Evolutionary conservation across 2,329 filamentous ascomycete species (phyloP).

Genomic region (Sporothrix mexicana): DNA sequence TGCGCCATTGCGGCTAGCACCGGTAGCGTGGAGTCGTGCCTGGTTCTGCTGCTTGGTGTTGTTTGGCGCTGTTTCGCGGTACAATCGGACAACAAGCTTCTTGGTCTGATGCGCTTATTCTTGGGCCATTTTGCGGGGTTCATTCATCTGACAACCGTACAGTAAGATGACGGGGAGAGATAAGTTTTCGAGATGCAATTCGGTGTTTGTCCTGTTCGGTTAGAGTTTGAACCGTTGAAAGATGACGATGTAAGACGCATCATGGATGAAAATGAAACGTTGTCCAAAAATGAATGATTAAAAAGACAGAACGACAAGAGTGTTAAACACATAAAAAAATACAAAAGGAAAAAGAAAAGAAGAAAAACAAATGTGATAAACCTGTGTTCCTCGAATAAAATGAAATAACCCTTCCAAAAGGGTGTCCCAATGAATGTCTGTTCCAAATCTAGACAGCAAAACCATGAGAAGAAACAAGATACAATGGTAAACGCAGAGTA

Average conservation of each 20-base stretch:
- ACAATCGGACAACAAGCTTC: neutral
- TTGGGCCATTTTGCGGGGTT: no score
- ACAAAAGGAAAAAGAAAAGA: neutral
- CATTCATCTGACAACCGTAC: neutral
- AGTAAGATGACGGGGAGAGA: no score
- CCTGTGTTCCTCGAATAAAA: neutral
- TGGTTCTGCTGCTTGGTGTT: neutral
- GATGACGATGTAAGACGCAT: no score
- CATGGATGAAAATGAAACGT: no score
- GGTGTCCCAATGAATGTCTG: neutral
- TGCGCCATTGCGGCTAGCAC: constrained; percentile 29
- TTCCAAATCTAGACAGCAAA: constrained; percentile 3
- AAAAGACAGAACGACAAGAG: neutral
- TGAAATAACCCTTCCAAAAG: neutral
- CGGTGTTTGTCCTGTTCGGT: no score
- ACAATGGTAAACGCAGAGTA: neutral
- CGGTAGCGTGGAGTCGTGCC: neutral
- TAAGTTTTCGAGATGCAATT: no score
- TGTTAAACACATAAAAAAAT: neutral
- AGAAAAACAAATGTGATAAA: neutral
- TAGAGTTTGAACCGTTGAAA: no score
- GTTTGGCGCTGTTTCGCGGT: neutral
- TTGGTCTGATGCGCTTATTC: neutral
- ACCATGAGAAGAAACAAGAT: neutral
- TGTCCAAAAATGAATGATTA: neutral